Conservation (phyloP, 1,284 basidiomycete species). For the Cutaneotrichosporon cutaneum region DNA sequence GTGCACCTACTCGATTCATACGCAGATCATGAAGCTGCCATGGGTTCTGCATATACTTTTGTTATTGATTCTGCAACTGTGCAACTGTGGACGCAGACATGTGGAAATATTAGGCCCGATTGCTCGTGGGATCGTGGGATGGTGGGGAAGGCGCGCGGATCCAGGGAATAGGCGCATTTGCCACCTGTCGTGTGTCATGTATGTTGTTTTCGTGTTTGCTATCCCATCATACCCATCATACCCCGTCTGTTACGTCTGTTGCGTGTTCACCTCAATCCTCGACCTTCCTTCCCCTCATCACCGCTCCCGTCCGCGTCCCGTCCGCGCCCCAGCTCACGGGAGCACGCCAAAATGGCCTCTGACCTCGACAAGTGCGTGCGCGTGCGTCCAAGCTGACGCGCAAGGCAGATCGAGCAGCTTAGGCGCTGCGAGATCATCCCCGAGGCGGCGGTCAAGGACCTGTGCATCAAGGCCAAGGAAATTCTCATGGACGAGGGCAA, state of each 20-base stretch:
- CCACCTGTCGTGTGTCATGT: too few species aligned
- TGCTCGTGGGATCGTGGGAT: too few species aligned
- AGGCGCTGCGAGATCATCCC: conserved; percentile 88
- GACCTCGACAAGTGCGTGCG: conserved; percentile 44
- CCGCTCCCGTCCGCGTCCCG: background rate
- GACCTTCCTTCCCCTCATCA: background rate
- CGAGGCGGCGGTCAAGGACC: conserved; percentile 85
- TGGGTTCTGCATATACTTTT: too few species aligned
- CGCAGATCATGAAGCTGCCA: too few species aligned
- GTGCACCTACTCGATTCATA: too few species aligned
- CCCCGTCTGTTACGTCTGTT: background rate
- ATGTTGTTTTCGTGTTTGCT: conserved; percentile 12
- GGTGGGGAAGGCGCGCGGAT: background rate
- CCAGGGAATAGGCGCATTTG: background rate
- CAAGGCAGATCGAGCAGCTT: conserved; percentile 77
- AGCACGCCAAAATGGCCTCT: conserved; percentile 33
- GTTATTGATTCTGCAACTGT: too few species aligned
- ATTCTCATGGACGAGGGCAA: conserved; percentile 97
- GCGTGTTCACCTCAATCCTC: background rate
- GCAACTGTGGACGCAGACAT: too few species aligned
- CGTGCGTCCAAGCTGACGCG: background rate
- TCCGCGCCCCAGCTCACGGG: background rate
- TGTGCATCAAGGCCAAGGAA: conserved; percentile 93
- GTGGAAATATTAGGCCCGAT: background rate
- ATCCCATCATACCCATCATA: background rate